A percentile compares a stretch with the other conserved stretches of the same genome.
phyloP scores from a whole-genome alignment of 1,139 yeast genomes.

The Pichia terricola region DNA sequence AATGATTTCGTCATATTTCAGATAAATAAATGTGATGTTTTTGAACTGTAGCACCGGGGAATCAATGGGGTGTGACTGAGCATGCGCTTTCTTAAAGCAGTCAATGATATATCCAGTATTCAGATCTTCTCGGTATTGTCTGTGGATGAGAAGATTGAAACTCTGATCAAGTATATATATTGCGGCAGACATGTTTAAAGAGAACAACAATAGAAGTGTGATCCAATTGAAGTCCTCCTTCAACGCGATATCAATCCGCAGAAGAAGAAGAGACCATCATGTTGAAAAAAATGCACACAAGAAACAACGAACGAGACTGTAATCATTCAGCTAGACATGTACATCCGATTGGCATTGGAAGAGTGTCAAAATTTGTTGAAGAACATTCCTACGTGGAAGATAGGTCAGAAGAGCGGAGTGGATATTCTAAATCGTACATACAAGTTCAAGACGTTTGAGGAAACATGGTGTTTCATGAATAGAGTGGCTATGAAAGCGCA shows the following conservation, averaged over 20 bases:
- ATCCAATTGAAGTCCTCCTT: too few relatives aligned
- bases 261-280: too few relatives aligned
- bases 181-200: constrained; percentile 52
- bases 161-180: constrained; percentile 54
- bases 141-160: constrained; percentile 46
- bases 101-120: constrained; percentile 33
- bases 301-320: too few relatives aligned
- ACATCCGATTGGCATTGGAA: not conserved
- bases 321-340: too few relatives aligned
- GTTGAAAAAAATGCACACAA: too few relatives aligned
- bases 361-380: not conserved
- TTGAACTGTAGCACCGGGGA: constrained; percentile 21
- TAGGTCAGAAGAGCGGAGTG: not conserved
- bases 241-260: too few relatives aligned
- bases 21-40: constrained; percentile 46
- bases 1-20: constrained; percentile 49
- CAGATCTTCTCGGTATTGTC: constrained; percentile 52
- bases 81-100: constrained; percentile 26
- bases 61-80: constrained; percentile 2
- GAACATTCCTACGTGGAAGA: constrained; percentile 9
- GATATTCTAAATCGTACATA: constrained; percentile 27
- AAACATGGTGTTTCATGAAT: constrained; percentile 60
- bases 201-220: too few relatives aligned
- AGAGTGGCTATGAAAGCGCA: constrained; percentile 55
- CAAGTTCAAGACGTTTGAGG: constrained; percentile 41